Conservation (phyloP, 495 filamentous ascomycete genomes). For the Pseudomonodictys pantanalensis region DNA sequence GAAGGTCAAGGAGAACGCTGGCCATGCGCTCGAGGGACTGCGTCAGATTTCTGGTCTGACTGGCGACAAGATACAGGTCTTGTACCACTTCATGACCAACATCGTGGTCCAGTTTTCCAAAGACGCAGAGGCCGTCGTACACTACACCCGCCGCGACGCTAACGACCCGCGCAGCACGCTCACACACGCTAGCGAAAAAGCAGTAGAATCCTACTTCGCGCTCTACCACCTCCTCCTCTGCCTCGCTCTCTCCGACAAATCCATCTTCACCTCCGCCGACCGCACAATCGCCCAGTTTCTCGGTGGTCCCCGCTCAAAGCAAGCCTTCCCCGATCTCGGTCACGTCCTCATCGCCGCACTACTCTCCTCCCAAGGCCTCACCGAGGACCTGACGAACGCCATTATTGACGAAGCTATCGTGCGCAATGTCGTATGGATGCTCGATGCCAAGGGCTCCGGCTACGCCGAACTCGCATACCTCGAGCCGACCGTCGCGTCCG, state of each 20-base stretch:
- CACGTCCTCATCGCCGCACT: conserved; percentile 49
- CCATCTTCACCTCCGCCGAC: conserved; percentile 29
- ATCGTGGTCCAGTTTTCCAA: conserved; percentile 51
- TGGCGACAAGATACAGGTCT: conserved; percentile 33
- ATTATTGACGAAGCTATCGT: conserved; percentile 51
- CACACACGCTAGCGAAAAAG: conserved; percentile 51
- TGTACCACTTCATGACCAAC: conserved; percentile 54
- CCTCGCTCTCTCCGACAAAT: conserved; percentile 27
- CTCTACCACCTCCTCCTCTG: conserved; percentile 54
- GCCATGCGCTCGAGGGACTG: conserved; percentile 27
- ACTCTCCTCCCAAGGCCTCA: conserved; percentile 47
- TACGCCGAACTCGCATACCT: conserved; percentile 49
- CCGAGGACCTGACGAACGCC: conserved; percentile 41
- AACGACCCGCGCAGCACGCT: conserved; percentile 41
- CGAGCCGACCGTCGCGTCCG: conserved; percentile 42
- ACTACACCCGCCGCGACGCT: not conserved
- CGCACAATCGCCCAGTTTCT: conserved; percentile 40
- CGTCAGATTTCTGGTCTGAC: conserved; percentile 13
- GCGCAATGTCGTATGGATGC: conserved; percentile 54
- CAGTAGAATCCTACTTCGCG: conserved; percentile 54
- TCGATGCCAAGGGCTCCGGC: conserved; percentile 43
- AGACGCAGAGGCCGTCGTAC: no score
- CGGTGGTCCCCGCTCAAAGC: conserved; percentile 43
- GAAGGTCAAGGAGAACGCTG: conserved; percentile 34
- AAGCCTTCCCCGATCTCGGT: conserved; percentile 49